These are phyloP conservation scores for Podaxis mareebaensis DNA, from an alignment of 768 basidiomycete genomes.

Conservation along the genomic window DNA sequence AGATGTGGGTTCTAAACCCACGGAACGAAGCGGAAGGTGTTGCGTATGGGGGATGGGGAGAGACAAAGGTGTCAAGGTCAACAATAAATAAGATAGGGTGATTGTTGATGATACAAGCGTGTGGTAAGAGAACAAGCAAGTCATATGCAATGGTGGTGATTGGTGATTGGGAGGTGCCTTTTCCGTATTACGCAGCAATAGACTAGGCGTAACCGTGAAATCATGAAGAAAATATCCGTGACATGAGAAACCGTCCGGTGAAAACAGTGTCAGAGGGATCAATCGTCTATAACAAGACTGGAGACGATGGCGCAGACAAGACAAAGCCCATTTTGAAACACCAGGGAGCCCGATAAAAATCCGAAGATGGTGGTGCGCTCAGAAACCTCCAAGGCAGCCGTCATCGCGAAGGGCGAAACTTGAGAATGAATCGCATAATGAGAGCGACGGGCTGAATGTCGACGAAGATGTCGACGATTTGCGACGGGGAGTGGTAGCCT, in stretches of 20 bases:
- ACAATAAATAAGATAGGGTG: constrained; percentile 1
- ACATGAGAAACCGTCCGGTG: constrained; percentile 8
- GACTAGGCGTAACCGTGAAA: constrained; percentile 9
- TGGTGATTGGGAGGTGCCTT: constrained; percentile 10
- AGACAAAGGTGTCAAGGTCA: background rate
- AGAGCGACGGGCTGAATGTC: constrained; percentile 2
- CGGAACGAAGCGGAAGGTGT: background rate
- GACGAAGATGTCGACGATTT: background rate
- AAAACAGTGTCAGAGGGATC: background rate
- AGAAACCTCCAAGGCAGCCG: constrained; percentile 48
- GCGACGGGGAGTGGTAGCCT: constrained; percentile 6
- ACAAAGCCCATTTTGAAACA: constrained; percentile 6
- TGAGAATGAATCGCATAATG: constrained; percentile 12
- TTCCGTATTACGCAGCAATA: constrained; percentile 10
- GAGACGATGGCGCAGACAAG: background rate
- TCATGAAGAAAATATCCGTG: background rate
- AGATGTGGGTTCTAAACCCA: background rate
- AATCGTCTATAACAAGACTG: background rate
- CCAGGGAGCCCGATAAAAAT: background rate
- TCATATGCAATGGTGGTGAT: constrained; percentile 1
- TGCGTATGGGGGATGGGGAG: background rate
- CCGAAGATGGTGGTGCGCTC: constrained; percentile 6
- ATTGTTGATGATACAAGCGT: constrained; percentile 5
- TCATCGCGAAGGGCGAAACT: constrained; percentile 35
- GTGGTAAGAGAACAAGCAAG: constrained; percentile 4